Base-by-base conservation (phyloP, 1,284 basidiomycete genomes). In the Rhodotorula sp. region DNA sequence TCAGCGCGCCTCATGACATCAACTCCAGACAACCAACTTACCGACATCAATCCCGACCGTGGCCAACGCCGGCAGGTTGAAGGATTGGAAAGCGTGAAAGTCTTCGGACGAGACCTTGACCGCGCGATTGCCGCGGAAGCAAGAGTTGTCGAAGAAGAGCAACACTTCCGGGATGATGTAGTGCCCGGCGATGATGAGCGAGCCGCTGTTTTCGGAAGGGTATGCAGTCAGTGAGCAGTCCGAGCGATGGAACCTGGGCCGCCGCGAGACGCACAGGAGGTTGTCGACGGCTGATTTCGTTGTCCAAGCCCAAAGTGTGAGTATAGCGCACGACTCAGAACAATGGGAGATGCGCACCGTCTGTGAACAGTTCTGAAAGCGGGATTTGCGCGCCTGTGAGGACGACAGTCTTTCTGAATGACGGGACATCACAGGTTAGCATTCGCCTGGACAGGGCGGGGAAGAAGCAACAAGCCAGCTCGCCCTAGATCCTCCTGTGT, bases 301-400 rank as follows among this genome's bases (percentile, higher is more conserved):
- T 17, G 37, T 42, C 7, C 37, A 42, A 29, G n/a, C 53, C 7
- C 26, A 26, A 6, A 26, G 14, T 0, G 53, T 29, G 17, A 17
- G n/a, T 2, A 18, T 26, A 30, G n/a, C 4, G 6, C 26, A n/a
- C 51, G 7, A 12, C 51, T 24, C 6, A 22, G 22, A 6, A n/a
- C 24, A n/a, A 14, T n/a, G n/a, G 22, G 51, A n/a, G 15, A 20
- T 14, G 29, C 53, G 24, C 26, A 54, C 53, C 94, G 82, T 79
- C 60, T 2, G 65, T 67, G 53, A 74, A 71, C 14, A 74, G 60
- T 42, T 73, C 69, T n/a, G 65, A 67, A 0, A 95, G 83, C 8
- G 93, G 93, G 64, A 96, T 94, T 81, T 96, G 93, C 1, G 93
- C 92, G 3, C 93, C 93, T 1, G 93, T 95, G 37, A 95, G 79